Base-by-base conservation (phyloP, 2,329 filamentous ascomycete species). In the Alternaria sp. region DNA sequence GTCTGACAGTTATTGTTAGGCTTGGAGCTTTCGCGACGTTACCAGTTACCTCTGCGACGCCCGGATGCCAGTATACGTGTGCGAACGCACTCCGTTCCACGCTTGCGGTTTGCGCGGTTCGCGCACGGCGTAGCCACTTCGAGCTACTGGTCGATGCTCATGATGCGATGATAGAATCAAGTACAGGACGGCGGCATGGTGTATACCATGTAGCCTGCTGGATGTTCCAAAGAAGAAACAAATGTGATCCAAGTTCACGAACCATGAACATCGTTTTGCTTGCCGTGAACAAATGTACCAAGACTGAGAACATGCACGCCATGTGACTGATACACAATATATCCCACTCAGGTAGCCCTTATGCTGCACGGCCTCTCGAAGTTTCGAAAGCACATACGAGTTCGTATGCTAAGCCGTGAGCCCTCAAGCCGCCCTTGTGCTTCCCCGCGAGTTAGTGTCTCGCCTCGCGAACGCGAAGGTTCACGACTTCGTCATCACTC, bases 61-160 rank as follows among this genome's bases (percentile, higher is more conserved):
- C 25, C 14, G 55, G 14, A 20, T 28, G 12, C 21, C 55, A 30
- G 26, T 37, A 23, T n/a, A 54, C 8, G 21, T 43, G 43, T 46
- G 12, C 49, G 45, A 66, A 75, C 81, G 46, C 23, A 28, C 28
- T 21, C 41, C 41, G 60, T 55, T 58, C 46, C 37, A 37, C 61
- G 55, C 58, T 61, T 63, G 54, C 51, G 51, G 64, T 47, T 78
- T 81, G 61, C 66, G 73, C 71, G 65, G 49, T 65, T 64, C 61
- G 77, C 74, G 70, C 68, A 60, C 66, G 67, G 55, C 37, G 54
- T 9, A 30, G 53, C 55, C 45, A 46, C 41, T 28, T 44, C 54
- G 41, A 33, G 46, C 45, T n/a, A 59, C 43, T 60, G 20, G 26
- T 15, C 15, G n/a, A 61, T 23, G 37, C 26, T 55, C 51, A 61